Base-by-base conservation (phyloP, 2,329 filamentous ascomycete species). In the Pseudocercospora pini-densiflorae region DNA sequence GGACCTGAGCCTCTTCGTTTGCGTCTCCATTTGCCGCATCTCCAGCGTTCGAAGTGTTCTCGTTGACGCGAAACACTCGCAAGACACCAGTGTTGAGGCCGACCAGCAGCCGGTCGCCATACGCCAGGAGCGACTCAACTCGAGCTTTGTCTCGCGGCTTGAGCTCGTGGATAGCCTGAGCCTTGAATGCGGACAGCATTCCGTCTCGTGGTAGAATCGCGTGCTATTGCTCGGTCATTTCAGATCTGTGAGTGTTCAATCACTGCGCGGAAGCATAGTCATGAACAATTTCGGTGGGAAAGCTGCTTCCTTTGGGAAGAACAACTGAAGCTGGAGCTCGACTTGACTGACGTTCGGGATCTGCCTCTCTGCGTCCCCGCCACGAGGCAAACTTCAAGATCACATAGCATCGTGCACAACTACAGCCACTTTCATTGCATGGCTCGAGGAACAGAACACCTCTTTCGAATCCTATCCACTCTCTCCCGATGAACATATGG, bases 121-220 rank as follows among this genome's bases (percentile, higher is more conserved):
- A 92, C 68, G 94, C 92, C 57, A 98, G 86, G 72, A 99, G 92
- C 59, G 92, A 95, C 82, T 99, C 95, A 81, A 99, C 97, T 85
- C 91, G 95, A 72, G 92, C 96, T 85, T 96, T 97, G 88, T 98
- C 94, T 80, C 92, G 90, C 80, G 90, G 89, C 83, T 92, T 94
- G 76, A 99, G 91, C 91, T 99, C 95, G 85, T 98, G 92, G 79
- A 99, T 94, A 71, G 94, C 92, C 77, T 92, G 92, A 83, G 95
- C 94, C 74, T 92, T 97, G 83, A 99, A 99, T 78, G 95, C 95
- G 81, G 94, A 96, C 81, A 99, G 90, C 95, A 77, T 77, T 23
- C 63, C 63, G 68, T 21, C 54, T 57, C 59, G 59, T 43, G 29
- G 40, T 14, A 58, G 47, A 19, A 2, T 19, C 24, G n/a, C 3